phyloP scores from a whole-genome alignment of 768 basidiomycete genomes.

The Cyathus striatus region DNA sequence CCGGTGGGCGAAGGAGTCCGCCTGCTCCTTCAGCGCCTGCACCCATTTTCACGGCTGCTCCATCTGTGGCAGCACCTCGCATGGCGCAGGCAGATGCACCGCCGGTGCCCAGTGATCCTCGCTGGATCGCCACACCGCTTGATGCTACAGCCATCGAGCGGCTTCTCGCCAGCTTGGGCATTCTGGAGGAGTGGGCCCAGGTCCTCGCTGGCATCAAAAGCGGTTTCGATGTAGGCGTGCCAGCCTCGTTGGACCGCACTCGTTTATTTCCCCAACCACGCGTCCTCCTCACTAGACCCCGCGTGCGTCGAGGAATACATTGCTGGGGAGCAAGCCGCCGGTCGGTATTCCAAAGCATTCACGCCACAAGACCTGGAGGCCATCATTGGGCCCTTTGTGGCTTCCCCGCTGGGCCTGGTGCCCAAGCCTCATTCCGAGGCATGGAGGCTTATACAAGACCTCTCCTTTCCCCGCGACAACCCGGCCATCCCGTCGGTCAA shows the following conservation, averaged over 20 bases:
- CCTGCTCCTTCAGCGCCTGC: conserved; percentile 13
- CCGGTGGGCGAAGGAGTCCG: conserved; percentile 13
- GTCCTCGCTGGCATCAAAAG: conserved; percentile 22
- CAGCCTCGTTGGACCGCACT: conserved; percentile 7
- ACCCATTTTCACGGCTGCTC: conserved; percentile 20
- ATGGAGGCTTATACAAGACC: conserved; percentile 19
- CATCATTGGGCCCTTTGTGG: conserved; percentile 33
- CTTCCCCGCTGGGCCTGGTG: conserved; percentile 33
- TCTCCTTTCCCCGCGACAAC: conserved; percentile 22
- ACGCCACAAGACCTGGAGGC: conserved; percentile 16
- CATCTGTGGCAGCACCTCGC: conserved; percentile 17
- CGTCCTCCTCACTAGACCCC: conserved; percentile 19
- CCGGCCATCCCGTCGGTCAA: conserved; percentile 18
- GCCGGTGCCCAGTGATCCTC: conserved; percentile 19
- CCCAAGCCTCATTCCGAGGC: conserved; percentile 23
- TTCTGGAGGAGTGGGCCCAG: conserved; percentile 17
- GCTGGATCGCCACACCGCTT: conserved; percentile 25
- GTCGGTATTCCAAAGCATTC: conserved; percentile 25
- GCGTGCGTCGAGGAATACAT: conserved; percentile 28
- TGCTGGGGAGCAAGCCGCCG: conserved; percentile 16
- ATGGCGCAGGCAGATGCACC: conserved; percentile 23
- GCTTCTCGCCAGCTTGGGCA: conserved; percentile 8
- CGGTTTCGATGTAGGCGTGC: conserved; percentile 32
- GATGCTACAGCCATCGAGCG: conserved; percentile 5
- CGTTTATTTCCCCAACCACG: conserved; percentile 27